Percentiles rank a stretch among this genome's conserved stretches.
Evolutionary conservation across 805 yeast species (phyloP).

Genomic region (Zygosaccharomyces kombuchaensis): DNA sequence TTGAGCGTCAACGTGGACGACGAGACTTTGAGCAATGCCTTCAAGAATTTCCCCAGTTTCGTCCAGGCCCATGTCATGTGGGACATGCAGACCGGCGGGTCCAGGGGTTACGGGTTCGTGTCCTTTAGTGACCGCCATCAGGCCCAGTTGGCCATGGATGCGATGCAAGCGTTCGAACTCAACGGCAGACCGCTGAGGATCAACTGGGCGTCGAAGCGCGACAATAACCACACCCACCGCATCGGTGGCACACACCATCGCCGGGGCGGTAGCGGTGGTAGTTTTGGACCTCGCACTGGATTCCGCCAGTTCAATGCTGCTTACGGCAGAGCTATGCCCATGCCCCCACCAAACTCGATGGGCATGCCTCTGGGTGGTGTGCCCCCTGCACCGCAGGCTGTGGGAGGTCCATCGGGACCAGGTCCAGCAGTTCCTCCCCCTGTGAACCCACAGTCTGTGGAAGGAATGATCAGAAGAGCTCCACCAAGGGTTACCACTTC

Average conservation of each 20-base stretch:
- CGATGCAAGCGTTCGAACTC: slow-evolving; percentile 70
- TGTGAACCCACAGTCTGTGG: slow-evolving; percentile 55
- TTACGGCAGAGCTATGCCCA: slow-evolving; percentile 18
- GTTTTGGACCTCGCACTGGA: slow-evolving; percentile 14
- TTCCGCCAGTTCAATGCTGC: slow-evolving; percentile 21
- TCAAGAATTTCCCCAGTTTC: slow-evolving; percentile 53
- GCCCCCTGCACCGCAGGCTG: slow-evolving; percentile 18
- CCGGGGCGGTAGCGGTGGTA: slow-evolving; percentile 17
- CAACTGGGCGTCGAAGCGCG: slow-evolving; percentile 84
- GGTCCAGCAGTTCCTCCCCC: slow-evolving; percentile 32
- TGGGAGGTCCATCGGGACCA: slow-evolving; percentile 16
- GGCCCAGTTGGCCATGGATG: slow-evolving; percentile 66
- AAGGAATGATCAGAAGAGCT: slow-evolving; percentile 67
- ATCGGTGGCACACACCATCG: slow-evolving; percentile 17
- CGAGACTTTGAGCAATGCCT: slow-evolving; percentile 57
- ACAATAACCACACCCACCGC: slow-evolving; percentile 33
- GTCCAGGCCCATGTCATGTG: slow-evolving; percentile 92
- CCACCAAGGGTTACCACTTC: slow-evolving; percentile 70
- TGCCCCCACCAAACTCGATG: slow-evolving; percentile 24
- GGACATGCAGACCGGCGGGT: slow-evolving; percentile 93
- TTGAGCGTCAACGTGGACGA: slow-evolving; percentile 78
- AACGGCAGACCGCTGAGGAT: slow-evolving; percentile 76
- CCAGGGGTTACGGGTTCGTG: slow-evolving; percentile 89
- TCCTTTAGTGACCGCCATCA: slow-evolving; percentile 62
- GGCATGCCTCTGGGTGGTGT: slow-evolving; percentile 24